Percentiles rank a stretch among this genome's conserved stretches.
These are phyloP conservation scores for Jimgerdemannia flammicorona DNA, from an alignment of 192 early-diverging fungal species.

Conservation along the genomic window DNA sequence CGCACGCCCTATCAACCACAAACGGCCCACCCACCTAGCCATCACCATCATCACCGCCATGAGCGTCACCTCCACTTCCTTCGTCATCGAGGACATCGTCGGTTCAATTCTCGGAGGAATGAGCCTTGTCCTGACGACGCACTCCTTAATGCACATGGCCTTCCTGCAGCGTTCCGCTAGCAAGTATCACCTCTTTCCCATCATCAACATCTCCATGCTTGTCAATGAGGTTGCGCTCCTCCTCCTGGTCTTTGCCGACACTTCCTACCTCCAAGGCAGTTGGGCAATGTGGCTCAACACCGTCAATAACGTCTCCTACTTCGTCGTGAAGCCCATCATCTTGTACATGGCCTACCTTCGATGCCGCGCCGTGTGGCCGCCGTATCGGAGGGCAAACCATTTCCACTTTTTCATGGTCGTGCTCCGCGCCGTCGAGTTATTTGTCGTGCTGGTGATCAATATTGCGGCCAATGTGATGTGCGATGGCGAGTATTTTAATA, in stretches of 20 bases:
- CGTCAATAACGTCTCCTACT: conserved; percentile 36
- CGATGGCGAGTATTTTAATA: no score
- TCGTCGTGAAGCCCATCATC: conserved; percentile 26
- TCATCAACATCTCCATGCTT: conserved; percentile 32
- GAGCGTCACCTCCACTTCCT: neutral
- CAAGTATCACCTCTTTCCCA: conserved; percentile 33
- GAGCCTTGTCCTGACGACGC: conserved; percentile 23
- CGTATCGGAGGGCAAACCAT: no score
- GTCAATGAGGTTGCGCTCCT: conserved; percentile 29
- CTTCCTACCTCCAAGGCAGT: conserved; percentile 10
- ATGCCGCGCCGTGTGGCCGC: no score
- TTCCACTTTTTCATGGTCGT: no score
- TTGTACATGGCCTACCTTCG: conserved; percentile 32
- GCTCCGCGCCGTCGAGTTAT: no score
- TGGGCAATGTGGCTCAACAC: conserved; percentile 23
- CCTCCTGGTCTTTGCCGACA: conserved; percentile 21
- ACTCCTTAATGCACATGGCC: conserved; percentile 32
- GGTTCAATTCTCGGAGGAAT: conserved; percentile 29
- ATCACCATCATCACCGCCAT: no score
- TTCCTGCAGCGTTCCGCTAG: conserved; percentile 21
- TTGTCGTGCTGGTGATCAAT: no score
- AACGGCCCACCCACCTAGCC: no score
- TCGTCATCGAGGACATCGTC: conserved; percentile 19
- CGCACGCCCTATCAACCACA: no score
- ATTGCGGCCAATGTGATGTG: no score